Conservation (phyloP, 768 basidiomycete genomes). For the Cystofilobasidium macerans region DNA sequence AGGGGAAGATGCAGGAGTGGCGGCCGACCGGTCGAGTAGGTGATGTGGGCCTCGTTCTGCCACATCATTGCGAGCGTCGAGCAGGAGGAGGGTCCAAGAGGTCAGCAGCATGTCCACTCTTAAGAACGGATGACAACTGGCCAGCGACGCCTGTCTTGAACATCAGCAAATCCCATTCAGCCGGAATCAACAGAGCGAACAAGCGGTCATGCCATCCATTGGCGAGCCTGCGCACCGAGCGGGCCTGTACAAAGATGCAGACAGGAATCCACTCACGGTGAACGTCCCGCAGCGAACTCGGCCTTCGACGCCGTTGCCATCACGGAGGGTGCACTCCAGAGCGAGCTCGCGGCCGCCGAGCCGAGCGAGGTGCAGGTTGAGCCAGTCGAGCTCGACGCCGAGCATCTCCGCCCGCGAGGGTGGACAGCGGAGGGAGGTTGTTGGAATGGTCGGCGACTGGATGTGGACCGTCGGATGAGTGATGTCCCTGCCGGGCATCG, state of each 20-base stretch:
- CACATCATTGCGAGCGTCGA: neutral
- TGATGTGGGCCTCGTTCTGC: conserved; percentile 6
- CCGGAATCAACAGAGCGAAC: no score
- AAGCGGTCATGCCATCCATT: neutral
- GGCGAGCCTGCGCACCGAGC: no score
- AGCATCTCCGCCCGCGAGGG: conserved; percentile 38
- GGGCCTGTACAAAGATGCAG: neutral
- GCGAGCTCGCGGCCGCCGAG: conserved; percentile 54
- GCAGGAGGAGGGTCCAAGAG: neutral
- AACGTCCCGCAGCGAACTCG: conserved; percentile 63
- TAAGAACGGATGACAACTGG: no score
- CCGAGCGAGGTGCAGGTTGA: conserved; percentile 64
- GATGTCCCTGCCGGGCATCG: neutral
- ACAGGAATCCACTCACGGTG: conserved; percentile 47
- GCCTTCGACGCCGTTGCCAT: conserved; percentile 51
- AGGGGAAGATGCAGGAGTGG: conserved; percentile 46
- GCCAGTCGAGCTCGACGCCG: conserved; percentile 58
- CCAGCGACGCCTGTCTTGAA: no score
- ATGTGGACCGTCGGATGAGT: conserved; percentile 62
- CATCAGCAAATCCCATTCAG: no score
- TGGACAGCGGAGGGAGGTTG: conserved; percentile 59
- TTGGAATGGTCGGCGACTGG: conserved; percentile 61
- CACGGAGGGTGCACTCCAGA: conserved; percentile 63
- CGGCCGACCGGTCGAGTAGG: neutral
- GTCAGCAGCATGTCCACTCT: no score